phyloP scores from a whole-genome alignment of 1,284 basidiomycete species.

The Marasmius tenuissimus region DNA sequence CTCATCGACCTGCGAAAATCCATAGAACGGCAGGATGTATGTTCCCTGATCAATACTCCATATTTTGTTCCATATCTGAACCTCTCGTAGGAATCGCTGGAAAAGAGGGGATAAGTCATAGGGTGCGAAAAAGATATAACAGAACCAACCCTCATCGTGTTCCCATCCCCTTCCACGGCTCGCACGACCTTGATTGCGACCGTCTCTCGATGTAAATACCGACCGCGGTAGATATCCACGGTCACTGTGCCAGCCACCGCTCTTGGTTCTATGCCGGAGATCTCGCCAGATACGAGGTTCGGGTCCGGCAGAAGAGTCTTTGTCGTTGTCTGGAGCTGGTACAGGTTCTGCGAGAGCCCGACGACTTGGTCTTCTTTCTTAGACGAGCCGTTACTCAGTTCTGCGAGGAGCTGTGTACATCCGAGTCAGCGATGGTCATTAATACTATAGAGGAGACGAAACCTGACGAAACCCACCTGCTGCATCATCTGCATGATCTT shows the following conservation, averaged over 20 bases:
- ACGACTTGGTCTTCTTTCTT: slow-evolving; percentile 10
- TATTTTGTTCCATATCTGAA: slow-evolving; percentile 52
- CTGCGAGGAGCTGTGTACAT: too few relatives aligned
- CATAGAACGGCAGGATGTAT: slow-evolving; percentile 56
- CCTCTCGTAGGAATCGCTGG: slow-evolving; percentile 52
- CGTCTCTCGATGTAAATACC: not conserved
- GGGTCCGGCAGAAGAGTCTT: not conserved
- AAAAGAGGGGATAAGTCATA: not conserved
- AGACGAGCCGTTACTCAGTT: too few relatives aligned
- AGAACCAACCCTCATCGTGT: too few relatives aligned
- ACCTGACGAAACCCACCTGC: too few relatives aligned
- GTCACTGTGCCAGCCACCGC: not conserved
- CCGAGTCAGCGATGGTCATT: too few relatives aligned
- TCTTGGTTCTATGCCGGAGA: not conserved
- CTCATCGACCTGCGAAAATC: too few relatives aligned
- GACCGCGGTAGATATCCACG: not conserved
- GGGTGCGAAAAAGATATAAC: not conserved
- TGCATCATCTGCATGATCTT: too few relatives aligned
- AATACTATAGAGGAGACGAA: too few relatives aligned
- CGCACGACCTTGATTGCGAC: slow-evolving; percentile 1
- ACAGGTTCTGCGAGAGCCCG: not conserved
- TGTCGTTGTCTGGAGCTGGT: not conserved
- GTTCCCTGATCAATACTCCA: slow-evolving; percentile 50
- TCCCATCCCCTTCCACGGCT: not conserved
- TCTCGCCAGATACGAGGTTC: not conserved